Conservation (phyloP, 257 asterid species). For the Cruciata laevipes region DNA sequence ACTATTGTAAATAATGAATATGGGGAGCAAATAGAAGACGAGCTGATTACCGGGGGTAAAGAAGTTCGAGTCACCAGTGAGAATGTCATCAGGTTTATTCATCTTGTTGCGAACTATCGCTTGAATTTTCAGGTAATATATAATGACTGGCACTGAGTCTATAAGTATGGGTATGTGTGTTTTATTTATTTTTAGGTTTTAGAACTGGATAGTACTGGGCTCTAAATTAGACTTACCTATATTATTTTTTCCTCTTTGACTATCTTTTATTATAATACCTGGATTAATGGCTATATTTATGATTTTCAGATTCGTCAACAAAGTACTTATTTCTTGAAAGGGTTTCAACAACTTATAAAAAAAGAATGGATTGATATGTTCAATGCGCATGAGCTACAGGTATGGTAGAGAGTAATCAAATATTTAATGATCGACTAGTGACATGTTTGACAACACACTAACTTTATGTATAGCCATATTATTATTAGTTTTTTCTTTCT, state of each 20-base stretch:
- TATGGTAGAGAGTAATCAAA: slow-evolving; percentile 15
- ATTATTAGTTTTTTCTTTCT: background rate
- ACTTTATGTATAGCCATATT: background rate
- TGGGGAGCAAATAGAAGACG: slow-evolving; percentile 96
- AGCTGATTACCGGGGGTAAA: slow-evolving; percentile 84
- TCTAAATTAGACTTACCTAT: background rate
- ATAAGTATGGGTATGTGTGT: background rate
- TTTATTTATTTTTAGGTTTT: background rate
- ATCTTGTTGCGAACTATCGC: slow-evolving; percentile 90
- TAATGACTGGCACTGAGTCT: background rate
- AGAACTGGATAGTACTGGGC: background rate
- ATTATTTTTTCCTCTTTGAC: background rate
- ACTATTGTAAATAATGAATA: slow-evolving; percentile 85
- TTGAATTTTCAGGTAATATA: slow-evolving; percentile 73
- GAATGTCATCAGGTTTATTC: slow-evolving; percentile 87
- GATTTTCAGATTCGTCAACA: slow-evolving; percentile 84
- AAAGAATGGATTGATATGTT: slow-evolving; percentile 95
- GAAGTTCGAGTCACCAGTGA: slow-evolving; percentile 75
- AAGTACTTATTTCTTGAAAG: slow-evolving; percentile 86
- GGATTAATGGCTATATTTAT: slow-evolving; percentile 2
- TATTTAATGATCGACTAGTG: background rate
- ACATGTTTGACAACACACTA: background rate
- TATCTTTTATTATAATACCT: background rate
- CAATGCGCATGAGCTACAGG: slow-evolving; percentile 99
- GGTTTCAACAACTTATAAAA: slow-evolving; percentile 86